Percentiles rank a stretch among this genome's conserved stretches.
phyloP scores from a whole-genome alignment of 2,329 filamentous ascomycete species.

The Penicillium brevicompactum region DNA sequence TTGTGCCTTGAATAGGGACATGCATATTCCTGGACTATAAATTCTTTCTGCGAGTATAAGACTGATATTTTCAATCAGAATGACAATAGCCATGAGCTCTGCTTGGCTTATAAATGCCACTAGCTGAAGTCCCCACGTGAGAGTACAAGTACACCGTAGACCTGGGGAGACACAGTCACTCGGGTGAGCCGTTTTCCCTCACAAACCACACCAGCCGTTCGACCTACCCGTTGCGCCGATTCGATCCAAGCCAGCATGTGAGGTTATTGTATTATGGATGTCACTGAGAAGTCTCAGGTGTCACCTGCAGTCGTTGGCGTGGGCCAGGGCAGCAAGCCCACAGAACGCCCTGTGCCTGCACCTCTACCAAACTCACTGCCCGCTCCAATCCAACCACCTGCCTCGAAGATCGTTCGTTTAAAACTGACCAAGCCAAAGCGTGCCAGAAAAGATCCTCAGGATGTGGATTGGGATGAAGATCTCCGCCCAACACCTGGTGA shows the following conservation, averaged over 20 bases:
- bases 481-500: slow-evolving; percentile 29
- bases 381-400: not conserved
- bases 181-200: no score
- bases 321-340: not conserved
- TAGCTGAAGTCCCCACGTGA: no score
- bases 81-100: no score
- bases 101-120: no score
- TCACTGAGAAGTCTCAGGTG: not conserved
- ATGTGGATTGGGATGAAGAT: slow-evolving; percentile 36
- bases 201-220: no score
- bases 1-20: no score
- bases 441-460: slow-evolving; percentile 17
- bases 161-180: no score
- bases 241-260: not conserved
- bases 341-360: not conserved
- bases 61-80: no score
- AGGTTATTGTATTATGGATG: not conserved
- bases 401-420: slow-evolving; percentile 12
- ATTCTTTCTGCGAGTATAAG: no score
- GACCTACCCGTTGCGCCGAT: not conserved
- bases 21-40: no score
- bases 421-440: slow-evolving; percentile 19
- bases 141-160: no score
- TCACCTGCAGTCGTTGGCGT: not conserved
- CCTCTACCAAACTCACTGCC: not conserved